A percentile compares a stretch with the other conserved stretches of the same genome.
phyloP scores from a whole-genome alignment of 2,329 filamentous ascomycete genomes.

The Phialophora tarda region DNA sequence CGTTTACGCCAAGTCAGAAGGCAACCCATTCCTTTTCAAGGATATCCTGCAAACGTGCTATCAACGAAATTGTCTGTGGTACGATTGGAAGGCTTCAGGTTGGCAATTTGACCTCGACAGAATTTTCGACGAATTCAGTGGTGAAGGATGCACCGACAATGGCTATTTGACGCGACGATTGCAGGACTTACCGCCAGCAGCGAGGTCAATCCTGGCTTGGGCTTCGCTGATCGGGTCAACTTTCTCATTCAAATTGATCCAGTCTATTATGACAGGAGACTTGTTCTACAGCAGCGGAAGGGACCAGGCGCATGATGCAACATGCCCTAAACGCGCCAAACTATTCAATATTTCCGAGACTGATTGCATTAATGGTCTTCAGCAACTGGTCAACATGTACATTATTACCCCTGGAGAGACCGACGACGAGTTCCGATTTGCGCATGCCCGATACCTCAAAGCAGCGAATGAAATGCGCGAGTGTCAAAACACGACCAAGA shows the following conservation, averaged over 20 bases:
- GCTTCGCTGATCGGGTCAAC: slow-evolving; percentile 79
- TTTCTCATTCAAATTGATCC: slow-evolving; percentile 83
- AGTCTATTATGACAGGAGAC: slow-evolving; percentile 75
- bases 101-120: slow-evolving; percentile 88
- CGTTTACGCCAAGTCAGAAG: slow-evolving; percentile 84
- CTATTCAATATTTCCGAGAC: slow-evolving; percentile 65
- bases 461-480: slow-evolving; percentile 73
- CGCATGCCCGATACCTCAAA: slow-evolving; percentile 84
- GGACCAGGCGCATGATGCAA: slow-evolving; percentile 46
- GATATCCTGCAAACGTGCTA: slow-evolving; percentile 90
- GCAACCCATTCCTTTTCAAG: slow-evolving; percentile 88
- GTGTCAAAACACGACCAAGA: slow-evolving; percentile 69
- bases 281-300: slow-evolving; percentile 62
- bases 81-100: slow-evolving; percentile 79
- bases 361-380: slow-evolving; percentile 77
- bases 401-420: slow-evolving; percentile 80
- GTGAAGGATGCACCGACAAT: slow-evolving; percentile 79
- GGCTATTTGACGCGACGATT: slow-evolving; percentile 81
- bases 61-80: slow-evolving; percentile 86
- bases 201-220: slow-evolving; percentile 84
- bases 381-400: slow-evolving; percentile 78
- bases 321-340: slow-evolving; percentile 50
- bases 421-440: slow-evolving; percentile 86
- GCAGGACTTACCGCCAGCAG: slow-evolving; percentile 72
- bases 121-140: slow-evolving; percentile 83